Base-by-base conservation (phyloP, 352 stramenopile genomes). In the Globisporangium abappressorium region DNA sequence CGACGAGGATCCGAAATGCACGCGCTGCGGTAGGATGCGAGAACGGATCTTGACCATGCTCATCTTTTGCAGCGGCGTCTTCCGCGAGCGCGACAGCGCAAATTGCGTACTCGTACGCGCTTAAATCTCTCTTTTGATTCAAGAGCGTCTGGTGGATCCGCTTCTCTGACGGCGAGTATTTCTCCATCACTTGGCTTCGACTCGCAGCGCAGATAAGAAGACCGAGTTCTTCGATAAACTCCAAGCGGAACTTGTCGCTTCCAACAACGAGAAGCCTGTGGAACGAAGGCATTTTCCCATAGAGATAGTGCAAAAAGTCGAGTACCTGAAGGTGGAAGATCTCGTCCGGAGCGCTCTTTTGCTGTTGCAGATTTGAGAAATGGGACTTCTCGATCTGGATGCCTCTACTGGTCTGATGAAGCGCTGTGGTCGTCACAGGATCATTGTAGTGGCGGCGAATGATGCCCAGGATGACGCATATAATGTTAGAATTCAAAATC, bases 371-470 rank as follows among this genome's bases (percentile, higher is more conserved):
- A 49, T 49, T n/a, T 49, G 41, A 9, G 5, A 49, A 49, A 49
- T n/a, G 41, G 41, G 14, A n/a, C 41, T n/a, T 5, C 15, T 49
- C 43, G 8, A 20, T 51, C 43, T 51, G 43, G 18, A 33, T 33
- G 20, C 22, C 46, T n/a, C 38, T 30, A 61, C 2, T 57, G 62
- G 3, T 38, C 54, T 26, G 43, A 7, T 33, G 28, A 43, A 60
- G 54, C 15, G 54, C 14, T 8, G 51, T 59, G 58, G 89, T 78
- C 15, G 62, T 68, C 5, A 85, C 62, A 12, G 74, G 69, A 26
- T 89, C 79, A 60, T 82, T 79, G 57, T 86, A 93, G 38, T 87
- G 72, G 1, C 83, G 83, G 1, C 85, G 80, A 54, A 91, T 62
- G 15, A 86, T 59, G 18, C 73, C 66, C 28, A 93, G 66, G 26